phyloP scores from a whole-genome alignment of 164 flowering plant species.

The Annona squamosa region DNA sequence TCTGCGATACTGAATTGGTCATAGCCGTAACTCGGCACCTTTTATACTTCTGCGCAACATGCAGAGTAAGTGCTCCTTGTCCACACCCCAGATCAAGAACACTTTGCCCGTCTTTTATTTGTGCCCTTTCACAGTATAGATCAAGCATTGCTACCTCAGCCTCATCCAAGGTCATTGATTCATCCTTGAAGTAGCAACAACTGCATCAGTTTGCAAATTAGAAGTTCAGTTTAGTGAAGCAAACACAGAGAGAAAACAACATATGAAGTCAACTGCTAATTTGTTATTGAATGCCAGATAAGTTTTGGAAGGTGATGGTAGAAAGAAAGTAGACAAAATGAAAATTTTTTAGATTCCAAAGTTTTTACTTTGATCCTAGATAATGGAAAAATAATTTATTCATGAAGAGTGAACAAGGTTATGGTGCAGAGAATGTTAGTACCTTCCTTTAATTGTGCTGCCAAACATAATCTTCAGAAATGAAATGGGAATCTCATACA shows the following conservation, averaged over 20 bases:
- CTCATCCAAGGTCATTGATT: conserved; percentile 5
- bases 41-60: conserved; percentile 13
- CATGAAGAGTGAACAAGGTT: too few species aligned
- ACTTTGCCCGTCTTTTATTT: conserved; percentile 8
- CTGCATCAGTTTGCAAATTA: not conserved
- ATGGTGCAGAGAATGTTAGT: not conserved
- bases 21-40: conserved; percentile 10
- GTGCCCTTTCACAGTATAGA: conserved; percentile 7
- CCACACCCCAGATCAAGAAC: conserved; percentile 14
- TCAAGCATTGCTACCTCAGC: conserved; percentile 12
- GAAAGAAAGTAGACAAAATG: not conserved
- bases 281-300: not conserved
- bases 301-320: not conserved
- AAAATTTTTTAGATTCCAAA: too few species aligned
- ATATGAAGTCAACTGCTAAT: not conserved
- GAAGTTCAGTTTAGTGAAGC: not conserved
- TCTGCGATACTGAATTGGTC: conserved; percentile 5
- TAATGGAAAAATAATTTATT: too few species aligned
- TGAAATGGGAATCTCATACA: conserved; percentile 16
- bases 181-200: conserved; percentile 13
- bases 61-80: conserved; percentile 5
- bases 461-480: conserved; percentile 18
- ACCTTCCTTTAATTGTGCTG: conserved; percentile 14
- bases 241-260: not conserved
- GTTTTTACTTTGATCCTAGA: not conserved